These are phyloP conservation scores for Dittrichia graveolens DNA, from an alignment of 129 eudicot genomes.

Conservation along the genomic window DNA sequence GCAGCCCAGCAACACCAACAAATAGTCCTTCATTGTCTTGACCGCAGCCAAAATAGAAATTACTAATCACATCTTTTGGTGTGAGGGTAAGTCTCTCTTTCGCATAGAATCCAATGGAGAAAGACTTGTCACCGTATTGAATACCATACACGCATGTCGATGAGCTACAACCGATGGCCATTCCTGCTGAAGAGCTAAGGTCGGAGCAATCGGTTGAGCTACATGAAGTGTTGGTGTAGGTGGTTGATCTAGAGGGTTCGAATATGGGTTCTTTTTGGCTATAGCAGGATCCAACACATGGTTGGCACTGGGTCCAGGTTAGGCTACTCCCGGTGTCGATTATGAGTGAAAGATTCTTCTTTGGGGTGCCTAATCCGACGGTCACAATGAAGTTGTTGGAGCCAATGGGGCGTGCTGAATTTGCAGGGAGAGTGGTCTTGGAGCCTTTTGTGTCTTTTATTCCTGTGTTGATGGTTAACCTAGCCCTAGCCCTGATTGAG, in stretches of 20 bases:
- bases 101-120: conserved; percentile 52
- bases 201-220: conserved; percentile 35
- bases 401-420: conserved; percentile 52
- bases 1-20: conserved; percentile 54
- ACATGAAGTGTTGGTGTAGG: conserved; percentile 67
- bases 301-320: conserved; percentile 87
- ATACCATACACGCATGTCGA: conserved; percentile 59
- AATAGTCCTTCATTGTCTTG: conserved; percentile 67
- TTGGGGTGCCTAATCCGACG: conserved; percentile 71
- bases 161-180: conserved; percentile 40
- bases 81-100: conserved; percentile 56
- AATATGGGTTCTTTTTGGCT: conserved; percentile 56
- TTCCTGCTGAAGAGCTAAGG: conserved; percentile 53
- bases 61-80: conserved; percentile 32
- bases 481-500: conserved; percentile 46
- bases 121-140: conserved; percentile 70
- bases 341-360: conserved; percentile 43
- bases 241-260: conserved; percentile 50
- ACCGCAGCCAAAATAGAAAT: conserved; percentile 67
- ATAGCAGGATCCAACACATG: conserved; percentile 61
- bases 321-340: conserved; percentile 84
- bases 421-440: conserved; percentile 48
- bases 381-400: conserved; percentile 65
- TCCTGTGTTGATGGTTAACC: conserved; percentile 17
- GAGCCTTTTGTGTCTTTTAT: conserved; percentile 11